phyloP scores from a whole-genome alignment of 768 basidiomycete genomes.

The Favolaschia claudopus region DNA sequence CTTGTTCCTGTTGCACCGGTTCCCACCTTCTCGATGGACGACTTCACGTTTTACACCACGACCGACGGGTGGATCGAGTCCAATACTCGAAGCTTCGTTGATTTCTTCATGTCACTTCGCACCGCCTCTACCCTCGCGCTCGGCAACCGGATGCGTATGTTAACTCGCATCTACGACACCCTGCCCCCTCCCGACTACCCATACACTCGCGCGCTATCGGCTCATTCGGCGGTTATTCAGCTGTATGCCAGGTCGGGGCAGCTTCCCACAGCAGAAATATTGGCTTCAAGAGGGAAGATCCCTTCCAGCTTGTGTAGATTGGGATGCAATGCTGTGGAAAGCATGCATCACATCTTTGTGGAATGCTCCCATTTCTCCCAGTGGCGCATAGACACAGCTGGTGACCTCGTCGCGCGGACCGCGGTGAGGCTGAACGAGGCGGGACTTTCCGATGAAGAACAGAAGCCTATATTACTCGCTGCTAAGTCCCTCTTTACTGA shows the following conservation, averaged over 20 bases:
- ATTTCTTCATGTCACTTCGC: not conserved
- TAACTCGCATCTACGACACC: not conserved
- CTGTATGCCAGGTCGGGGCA: not conserved
- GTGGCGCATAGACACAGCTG: no score
- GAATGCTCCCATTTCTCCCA: not conserved
- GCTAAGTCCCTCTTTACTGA: no score
- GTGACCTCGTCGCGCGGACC: no score
- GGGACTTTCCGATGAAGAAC: no score
- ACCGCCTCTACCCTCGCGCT: not conserved
- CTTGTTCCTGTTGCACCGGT: not conserved
- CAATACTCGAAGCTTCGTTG: not conserved
- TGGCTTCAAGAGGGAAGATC: not conserved
- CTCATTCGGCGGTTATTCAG: slow-evolving; percentile 3
- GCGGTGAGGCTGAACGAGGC: no score
- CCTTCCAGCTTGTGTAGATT: not conserved
- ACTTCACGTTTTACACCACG: not conserved
- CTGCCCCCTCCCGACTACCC: not conserved
- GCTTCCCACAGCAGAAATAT: not conserved
- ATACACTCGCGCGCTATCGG: not conserved
- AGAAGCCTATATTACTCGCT: no score
- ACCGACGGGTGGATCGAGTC: not conserved
- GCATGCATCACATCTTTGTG: slow-evolving; percentile 4
- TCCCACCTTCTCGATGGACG: not conserved
- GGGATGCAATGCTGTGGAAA: not conserved
- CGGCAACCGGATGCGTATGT: not conserved